Conservation (phyloP, 2,329 filamentous ascomycete genomes). For the Chaetoscypha palmicola region DNA sequence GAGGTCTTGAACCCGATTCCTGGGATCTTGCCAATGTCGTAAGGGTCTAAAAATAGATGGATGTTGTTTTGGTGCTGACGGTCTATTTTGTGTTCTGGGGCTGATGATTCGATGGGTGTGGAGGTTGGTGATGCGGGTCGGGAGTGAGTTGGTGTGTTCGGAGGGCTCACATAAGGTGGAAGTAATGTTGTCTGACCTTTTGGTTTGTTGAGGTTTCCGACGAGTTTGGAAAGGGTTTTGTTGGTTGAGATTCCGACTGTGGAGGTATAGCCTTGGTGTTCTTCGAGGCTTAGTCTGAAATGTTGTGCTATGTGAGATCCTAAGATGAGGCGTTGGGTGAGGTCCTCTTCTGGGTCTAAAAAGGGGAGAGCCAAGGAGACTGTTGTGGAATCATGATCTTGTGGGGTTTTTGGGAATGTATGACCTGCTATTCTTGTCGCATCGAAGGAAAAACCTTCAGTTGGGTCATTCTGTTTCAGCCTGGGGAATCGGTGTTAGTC, state of each 20-base stretch:
- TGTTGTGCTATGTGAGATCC: slow-evolving; percentile 76
- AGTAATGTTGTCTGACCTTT: slow-evolving; percentile 79
- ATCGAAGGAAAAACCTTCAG: slow-evolving; percentile 74
- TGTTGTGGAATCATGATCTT: slow-evolving; percentile 29
- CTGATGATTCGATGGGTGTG: too few relatives aligned
- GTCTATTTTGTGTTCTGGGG: slow-evolving; percentile 11
- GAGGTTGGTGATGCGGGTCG: not conserved
- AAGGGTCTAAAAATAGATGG: slow-evolving; percentile 62
- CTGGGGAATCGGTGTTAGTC: not conserved
- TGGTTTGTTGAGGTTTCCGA: slow-evolving; percentile 78
- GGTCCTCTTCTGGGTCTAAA: slow-evolving; percentile 11
- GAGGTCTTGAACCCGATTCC: slow-evolving; percentile 80
- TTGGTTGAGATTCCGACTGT: slow-evolving; percentile 84
- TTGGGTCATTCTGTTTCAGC: slow-evolving; percentile 65
- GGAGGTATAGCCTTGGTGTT: slow-evolving; percentile 74
- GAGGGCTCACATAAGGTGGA: slow-evolving; percentile 45
- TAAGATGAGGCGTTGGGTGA: slow-evolving; percentile 53
- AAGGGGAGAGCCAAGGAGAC: slow-evolving; percentile 33
- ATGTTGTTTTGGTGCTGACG: slow-evolving; percentile 43
- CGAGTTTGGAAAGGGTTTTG: slow-evolving; percentile 80
- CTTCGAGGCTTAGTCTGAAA: slow-evolving; percentile 65
- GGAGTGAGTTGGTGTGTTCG: slow-evolving; percentile 10
- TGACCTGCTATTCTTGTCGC: slow-evolving; percentile 60
- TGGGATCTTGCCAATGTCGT: slow-evolving; percentile 74
- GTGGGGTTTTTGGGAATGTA: slow-evolving; percentile 13